Percentiles rank a stretch among this genome's conserved stretches.
phyloP scores from a whole-genome alignment of 1,284 basidiomycete genomes.

The Abortiporus biennis region DNA sequence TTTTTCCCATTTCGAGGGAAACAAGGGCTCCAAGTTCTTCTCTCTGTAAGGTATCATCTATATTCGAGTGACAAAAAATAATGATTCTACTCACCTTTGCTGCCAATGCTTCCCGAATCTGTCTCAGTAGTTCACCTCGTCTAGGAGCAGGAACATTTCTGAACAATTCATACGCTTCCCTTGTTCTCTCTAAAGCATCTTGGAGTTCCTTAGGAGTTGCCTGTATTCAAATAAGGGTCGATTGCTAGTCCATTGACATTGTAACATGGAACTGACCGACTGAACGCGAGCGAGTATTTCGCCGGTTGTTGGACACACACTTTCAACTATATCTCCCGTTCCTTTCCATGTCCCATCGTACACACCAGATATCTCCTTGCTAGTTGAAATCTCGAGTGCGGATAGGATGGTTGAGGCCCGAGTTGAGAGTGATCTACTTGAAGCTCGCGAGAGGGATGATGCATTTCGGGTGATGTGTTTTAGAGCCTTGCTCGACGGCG shows the following conservation, averaged over 20 bases:
- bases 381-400: slow-evolving; percentile 52
- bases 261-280: slow-evolving; percentile 37
- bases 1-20: slow-evolving; percentile 95
- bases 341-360: slow-evolving; percentile 78
- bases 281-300: slow-evolving; percentile 66
- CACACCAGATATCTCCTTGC: slow-evolving; percentile 55
- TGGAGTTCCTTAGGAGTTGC: slow-evolving; percentile 68
- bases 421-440: slow-evolving; percentile 39
- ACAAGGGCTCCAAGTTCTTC: slow-evolving; percentile 80
- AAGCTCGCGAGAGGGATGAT: too few relatives aligned
- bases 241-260: slow-evolving; percentile 1
- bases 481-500: too few relatives aligned
- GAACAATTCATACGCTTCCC: slow-evolving; percentile 69
- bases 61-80: slow-evolving; percentile 1
- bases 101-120: slow-evolving; percentile 81
- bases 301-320: slow-evolving; percentile 72
- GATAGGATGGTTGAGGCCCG: slow-evolving; percentile 61
- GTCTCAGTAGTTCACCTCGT: slow-evolving; percentile 83
- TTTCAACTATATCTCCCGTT: slow-evolving; percentile 63
- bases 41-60: slow-evolving; percentile 37
- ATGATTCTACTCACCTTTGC: slow-evolving; percentile 48
- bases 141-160: slow-evolving; percentile 80
- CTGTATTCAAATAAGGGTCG: slow-evolving; percentile 20
- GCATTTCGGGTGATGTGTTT: too few relatives aligned
- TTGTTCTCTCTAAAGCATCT: slow-evolving; percentile 52